Evolutionary conservation across 2,329 filamentous ascomycete genomes (phyloP).

Genomic region (Tolypocladium ophioglossoides): DNA sequence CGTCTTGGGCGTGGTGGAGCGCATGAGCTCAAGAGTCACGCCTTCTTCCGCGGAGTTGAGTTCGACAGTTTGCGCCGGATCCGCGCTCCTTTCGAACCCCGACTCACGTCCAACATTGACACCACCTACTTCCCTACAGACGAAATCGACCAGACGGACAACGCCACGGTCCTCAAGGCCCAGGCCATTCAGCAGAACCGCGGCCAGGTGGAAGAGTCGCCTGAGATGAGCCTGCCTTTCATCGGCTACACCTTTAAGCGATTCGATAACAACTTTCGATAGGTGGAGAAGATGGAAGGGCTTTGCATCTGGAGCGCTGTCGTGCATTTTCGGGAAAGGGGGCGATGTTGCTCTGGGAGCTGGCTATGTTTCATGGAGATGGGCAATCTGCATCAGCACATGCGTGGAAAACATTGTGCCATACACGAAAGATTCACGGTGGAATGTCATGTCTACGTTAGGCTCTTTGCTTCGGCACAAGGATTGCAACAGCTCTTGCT

Average conservation of each 20-base stretch:
- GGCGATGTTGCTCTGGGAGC: not conserved
- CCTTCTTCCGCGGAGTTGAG: slow-evolving; percentile 94
- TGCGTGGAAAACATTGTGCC: not conserved
- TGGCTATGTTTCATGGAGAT: not conserved
- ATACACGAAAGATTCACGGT: not conserved
- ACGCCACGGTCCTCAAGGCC: slow-evolving; percentile 74
- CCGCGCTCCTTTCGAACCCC: slow-evolving; percentile 90
- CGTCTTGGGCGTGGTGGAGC: slow-evolving; percentile 81
- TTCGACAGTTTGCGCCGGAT: slow-evolving; percentile 90
- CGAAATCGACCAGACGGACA: slow-evolving; percentile 95
- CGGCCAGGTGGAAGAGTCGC: slow-evolving; percentile 61
- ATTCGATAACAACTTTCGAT: slow-evolving; percentile 66
- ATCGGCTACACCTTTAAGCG: slow-evolving; percentile 71
- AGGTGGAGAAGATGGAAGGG: slow-evolving; percentile 2
- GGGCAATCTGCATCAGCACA: not conserved
- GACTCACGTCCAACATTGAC: slow-evolving; percentile 85
- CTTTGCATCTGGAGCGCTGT: not conserved
- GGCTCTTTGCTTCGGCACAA: not conserved
- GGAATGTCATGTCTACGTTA: not conserved
- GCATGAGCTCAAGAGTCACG: slow-evolving; percentile 84
- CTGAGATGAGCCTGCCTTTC: slow-evolving; percentile 88
- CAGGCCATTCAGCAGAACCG: slow-evolving; percentile 65
- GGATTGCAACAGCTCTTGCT: not conserved
- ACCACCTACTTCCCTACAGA: slow-evolving; percentile 98
- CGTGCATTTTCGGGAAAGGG: not conserved